Evolutionary conservation across 202 grass and related monocot genomes (phyloP).

Genomic region (Digitaria exilis): DNA sequence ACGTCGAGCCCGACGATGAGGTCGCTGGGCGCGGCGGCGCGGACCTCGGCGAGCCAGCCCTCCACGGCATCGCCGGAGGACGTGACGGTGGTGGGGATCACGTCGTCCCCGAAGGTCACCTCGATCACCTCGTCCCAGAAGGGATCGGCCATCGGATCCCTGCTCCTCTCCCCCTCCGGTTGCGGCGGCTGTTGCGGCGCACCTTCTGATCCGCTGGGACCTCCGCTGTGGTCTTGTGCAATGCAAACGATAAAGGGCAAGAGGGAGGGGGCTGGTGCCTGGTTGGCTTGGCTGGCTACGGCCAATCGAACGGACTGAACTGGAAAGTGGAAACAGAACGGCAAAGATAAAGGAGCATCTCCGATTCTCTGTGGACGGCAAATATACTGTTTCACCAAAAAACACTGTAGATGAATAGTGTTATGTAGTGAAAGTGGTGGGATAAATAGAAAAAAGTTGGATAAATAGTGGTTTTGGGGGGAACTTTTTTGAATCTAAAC

Average conservation of each 20-base stretch:
- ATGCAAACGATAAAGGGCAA: constrained; percentile 3
- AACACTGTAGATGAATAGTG: too few relatives aligned
- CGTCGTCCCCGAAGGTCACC: constrained; percentile 46
- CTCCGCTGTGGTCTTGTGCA: too few relatives aligned
- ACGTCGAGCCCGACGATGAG: constrained; percentile 75
- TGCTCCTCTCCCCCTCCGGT: not conserved
- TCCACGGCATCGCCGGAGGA: constrained; percentile 52
- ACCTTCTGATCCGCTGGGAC: not conserved
- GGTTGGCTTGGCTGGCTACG: not conserved
- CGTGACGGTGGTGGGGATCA: constrained; percentile 71
- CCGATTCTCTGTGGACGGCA: too few relatives aligned
- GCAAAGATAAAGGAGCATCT: too few relatives aligned
- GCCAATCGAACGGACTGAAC: not conserved
- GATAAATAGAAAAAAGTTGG: too few relatives aligned
- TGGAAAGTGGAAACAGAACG: not conserved
- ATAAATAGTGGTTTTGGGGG: too few relatives aligned
- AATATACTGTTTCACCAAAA: too few relatives aligned
- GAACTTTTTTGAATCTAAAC: too few relatives aligned
- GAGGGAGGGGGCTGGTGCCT: not conserved
- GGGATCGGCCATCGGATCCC: constrained; percentile 29
- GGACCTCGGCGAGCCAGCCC: constrained; percentile 52
- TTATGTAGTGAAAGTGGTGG: too few relatives aligned
- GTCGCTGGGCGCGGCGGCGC: constrained; percentile 17
- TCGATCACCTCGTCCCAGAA: constrained; percentile 38
- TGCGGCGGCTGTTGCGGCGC: constrained; percentile 3